Conservation (phyloP, 345 rosid genomes). For the Eucalyptus regnans region DNA sequence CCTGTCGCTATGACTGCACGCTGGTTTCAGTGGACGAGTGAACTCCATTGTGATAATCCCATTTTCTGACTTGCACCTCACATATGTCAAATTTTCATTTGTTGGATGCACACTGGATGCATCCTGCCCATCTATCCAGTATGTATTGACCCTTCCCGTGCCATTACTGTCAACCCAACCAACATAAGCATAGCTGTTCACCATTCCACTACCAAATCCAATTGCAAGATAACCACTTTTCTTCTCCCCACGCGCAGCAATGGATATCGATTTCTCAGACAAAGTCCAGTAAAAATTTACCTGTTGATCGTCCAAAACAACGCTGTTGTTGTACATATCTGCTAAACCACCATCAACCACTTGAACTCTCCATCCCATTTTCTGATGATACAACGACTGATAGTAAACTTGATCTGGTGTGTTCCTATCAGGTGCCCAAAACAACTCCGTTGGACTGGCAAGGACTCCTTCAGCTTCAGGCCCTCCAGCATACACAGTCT, state of each 20-base stretch:
- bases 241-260: conserved; percentile 91
- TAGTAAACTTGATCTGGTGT: conserved; percentile 86
- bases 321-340: conserved; percentile 93
- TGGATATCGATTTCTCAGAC: conserved; percentile 52
- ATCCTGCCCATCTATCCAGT: conserved; percentile 84
- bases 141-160: conserved; percentile 63
- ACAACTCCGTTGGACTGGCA: conserved; percentile 63
- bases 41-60: conserved; percentile 94
- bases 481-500: conserved; percentile 85
- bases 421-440: conserved; percentile 88
- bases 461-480: conserved; percentile 77
- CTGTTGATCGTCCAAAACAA: conserved; percentile 86
- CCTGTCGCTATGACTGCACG: conserved; percentile 31
- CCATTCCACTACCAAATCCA: conserved; percentile 79
- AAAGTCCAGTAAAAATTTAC: conserved; percentile 91
- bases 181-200: conserved; percentile 75
- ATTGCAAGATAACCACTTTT: conserved; percentile 89
- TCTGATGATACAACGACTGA: conserved; percentile 67
- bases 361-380: conserved; percentile 97
- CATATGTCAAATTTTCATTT: conserved; percentile 67
- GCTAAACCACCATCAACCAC: conserved; percentile 94
- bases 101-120: conserved; percentile 63
- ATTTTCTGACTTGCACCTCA: conserved; percentile 82
- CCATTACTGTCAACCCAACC: conserved; percentile 81
- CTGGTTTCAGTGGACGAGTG: conserved; percentile 59